Evolutionary conservation across 2,329 filamentous ascomycete species (phyloP).

Genomic region (Phyllosticta citriasiana): DNA sequence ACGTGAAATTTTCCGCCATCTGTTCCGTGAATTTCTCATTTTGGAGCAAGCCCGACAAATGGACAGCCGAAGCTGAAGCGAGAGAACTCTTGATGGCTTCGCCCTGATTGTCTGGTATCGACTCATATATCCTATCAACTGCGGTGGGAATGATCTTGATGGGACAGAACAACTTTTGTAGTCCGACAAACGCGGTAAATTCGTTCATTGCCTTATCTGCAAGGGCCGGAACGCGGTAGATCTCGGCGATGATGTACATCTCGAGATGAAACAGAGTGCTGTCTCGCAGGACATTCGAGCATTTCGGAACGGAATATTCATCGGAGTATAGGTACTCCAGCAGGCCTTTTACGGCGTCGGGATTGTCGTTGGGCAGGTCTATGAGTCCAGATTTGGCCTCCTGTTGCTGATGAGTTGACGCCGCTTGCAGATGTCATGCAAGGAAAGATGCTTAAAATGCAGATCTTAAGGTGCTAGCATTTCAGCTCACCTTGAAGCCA

Average conservation of each 20-base stretch:
- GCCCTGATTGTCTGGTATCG: background rate
- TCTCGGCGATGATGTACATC: background rate
- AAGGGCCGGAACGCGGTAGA: background rate
- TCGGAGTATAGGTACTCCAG: slow-evolving; percentile 76
- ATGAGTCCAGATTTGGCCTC: slow-evolving; percentile 35
- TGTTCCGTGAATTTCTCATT: background rate
- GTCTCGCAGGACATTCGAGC: background rate
- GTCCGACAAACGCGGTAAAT: background rate
- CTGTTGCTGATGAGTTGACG: background rate
- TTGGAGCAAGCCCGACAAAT: background rate
- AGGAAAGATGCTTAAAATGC: background rate
- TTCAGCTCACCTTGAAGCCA: background rate
- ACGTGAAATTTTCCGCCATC: no score
- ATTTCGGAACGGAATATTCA: slow-evolving; percentile 49
- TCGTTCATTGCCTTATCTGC: background rate
- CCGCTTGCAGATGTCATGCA: background rate
- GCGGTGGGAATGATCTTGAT: background rate
- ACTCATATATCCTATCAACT: background rate
- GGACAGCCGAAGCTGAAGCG: background rate
- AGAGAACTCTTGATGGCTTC: background rate
- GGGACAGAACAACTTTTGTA: background rate
- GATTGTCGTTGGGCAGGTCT: slow-evolving; percentile 54
- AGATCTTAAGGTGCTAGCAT: background rate
- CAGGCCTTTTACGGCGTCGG: slow-evolving; percentile 67
- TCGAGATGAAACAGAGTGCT: background rate